Base-by-base conservation (phyloP, 1,284 basidiomycete genomes). In the Moesziomyces antarcticus region DNA sequence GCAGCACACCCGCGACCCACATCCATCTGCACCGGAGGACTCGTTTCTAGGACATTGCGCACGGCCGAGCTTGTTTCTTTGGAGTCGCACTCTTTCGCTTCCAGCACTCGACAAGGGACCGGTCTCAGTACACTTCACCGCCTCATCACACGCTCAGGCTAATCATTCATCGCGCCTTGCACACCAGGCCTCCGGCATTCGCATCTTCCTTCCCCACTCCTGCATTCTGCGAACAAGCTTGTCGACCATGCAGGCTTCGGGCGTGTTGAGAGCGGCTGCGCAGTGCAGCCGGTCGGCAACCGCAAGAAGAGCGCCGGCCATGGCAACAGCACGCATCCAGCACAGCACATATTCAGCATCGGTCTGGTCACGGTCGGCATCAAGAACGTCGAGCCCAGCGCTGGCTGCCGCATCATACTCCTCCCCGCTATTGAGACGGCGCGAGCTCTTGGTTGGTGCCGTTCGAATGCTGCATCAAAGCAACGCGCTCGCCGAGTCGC, bases 391-490 rank as follows among this genome's bases (percentile, higher is more conserved):
- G 11, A 24, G 30, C 7, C 27, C 44, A 10, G 14, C 35, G 11
- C 49, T 27, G 3, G 21, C 47, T 16, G 10, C 20, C 8, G 22
- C 47, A n/a, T 45, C 30, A 45, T 20, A 24, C 20, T 20, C 27
- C 8, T 20, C 59, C 0, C 20, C 45, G 7, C 14, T 40, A 27
- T 35, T 40, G 16, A 52, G 60, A 52, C 59, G 60, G 47, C 59
- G 56, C 27, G 56, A 58, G 22, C 50, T 62, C 6, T 43, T 62
- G 13, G 62, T 59, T 22, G 41, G 52, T 3, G 56, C 66, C 14
- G 53, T 63, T 0, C 59, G 66, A 8, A 37, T 56, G 44, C 24
- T 69, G 35, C 66, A 69, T 41, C 66, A 69, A 20, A 59, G 60
- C 3, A 60, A 69, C 30, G 10, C 40, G 9, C 41, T 62, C 20